Conservation (phyloP, 768 basidiomycete genomes). For the Leucocoprinus birnbaumii region DNA sequence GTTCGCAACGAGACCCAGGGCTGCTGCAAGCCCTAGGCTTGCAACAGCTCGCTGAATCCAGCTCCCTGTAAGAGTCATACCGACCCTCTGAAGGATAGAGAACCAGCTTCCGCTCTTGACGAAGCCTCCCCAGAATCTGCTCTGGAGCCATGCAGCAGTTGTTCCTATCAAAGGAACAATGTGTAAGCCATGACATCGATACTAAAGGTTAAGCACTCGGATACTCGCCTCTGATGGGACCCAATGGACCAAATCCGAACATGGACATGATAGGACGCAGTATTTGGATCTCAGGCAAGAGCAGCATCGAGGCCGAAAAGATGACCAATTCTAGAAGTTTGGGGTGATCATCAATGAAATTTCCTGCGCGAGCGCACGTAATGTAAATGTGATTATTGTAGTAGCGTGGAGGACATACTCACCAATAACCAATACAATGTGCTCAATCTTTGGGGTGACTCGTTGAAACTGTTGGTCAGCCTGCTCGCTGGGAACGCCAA, state of each 20-base stretch:
- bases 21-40: not conserved
- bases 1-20: not conserved
- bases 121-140: constrained; percentile 28
- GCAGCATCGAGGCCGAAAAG: constrained; percentile 9
- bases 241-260: constrained; percentile 31
- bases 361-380: not conserved
- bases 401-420: not conserved
- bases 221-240: constrained; percentile 26
- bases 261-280: constrained; percentile 25
- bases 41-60: not conserved
- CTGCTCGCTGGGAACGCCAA: not conserved
- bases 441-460: not conserved
- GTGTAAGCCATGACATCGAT: not conserved
- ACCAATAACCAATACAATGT: not conserved
- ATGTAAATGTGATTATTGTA: too few species aligned
- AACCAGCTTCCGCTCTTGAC: constrained; percentile 30
- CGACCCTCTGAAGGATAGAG: constrained; percentile 23
- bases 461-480: not conserved
- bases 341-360: not conserved
- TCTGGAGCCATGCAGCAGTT: constrained; percentile 30
- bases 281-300: constrained; percentile 25
- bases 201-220: too few species aligned
- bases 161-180: constrained; percentile 20
- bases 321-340: not conserved
- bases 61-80: constrained; percentile 17